phyloP scores from a whole-genome alignment of 805 yeast species.

The Wickerhamomyces kurtzmanii region DNA sequence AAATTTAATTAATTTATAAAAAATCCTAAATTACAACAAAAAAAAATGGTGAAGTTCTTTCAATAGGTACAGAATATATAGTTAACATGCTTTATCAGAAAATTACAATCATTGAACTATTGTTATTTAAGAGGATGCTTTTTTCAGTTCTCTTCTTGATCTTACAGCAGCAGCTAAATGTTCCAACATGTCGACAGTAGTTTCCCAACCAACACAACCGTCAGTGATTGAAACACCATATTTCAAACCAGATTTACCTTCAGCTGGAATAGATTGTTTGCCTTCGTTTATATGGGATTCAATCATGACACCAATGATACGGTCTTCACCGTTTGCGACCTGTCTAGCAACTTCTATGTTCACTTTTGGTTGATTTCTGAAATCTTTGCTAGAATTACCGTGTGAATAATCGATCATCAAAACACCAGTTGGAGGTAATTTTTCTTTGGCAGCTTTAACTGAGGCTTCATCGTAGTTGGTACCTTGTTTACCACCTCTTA shows the following conservation, averaged over 20 bases:
- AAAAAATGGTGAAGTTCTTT: too few relatives aligned
- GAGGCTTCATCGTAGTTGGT: slow-evolving; percentile 83
- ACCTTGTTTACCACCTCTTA: slow-evolving; percentile 93
- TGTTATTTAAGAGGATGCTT: slow-evolving; percentile 3
- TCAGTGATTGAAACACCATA: slow-evolving; percentile 97
- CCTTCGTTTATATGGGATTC: slow-evolving; percentile 92
- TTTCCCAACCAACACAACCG: slow-evolving; percentile 90
- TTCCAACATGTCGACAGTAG: slow-evolving; percentile 72
- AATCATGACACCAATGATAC: slow-evolving; percentile 89
- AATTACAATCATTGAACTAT: not conserved
- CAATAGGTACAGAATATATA: too few relatives aligned
- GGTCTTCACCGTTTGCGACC: slow-evolving; percentile 68
- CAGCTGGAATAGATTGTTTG: slow-evolving; percentile 69
- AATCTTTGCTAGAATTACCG: slow-evolving; percentile 93
- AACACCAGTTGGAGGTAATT: slow-evolving; percentile 33
- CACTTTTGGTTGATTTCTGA: slow-evolving; percentile 93
- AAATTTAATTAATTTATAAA: too few relatives aligned
- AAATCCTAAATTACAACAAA: too few relatives aligned
- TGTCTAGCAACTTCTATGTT: slow-evolving; percentile 75
- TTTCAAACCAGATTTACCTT: slow-evolving; percentile 48
- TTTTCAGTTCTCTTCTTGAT: slow-evolving; percentile 51
- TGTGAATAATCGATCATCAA: slow-evolving; percentile 97
- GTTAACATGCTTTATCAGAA: too few relatives aligned
- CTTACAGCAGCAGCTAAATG: slow-evolving; percentile 78
- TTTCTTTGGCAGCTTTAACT: slow-evolving; percentile 65